phyloP scores from a whole-genome alignment of 139 green algal species.

The Picochlorum costavermella region DNA sequence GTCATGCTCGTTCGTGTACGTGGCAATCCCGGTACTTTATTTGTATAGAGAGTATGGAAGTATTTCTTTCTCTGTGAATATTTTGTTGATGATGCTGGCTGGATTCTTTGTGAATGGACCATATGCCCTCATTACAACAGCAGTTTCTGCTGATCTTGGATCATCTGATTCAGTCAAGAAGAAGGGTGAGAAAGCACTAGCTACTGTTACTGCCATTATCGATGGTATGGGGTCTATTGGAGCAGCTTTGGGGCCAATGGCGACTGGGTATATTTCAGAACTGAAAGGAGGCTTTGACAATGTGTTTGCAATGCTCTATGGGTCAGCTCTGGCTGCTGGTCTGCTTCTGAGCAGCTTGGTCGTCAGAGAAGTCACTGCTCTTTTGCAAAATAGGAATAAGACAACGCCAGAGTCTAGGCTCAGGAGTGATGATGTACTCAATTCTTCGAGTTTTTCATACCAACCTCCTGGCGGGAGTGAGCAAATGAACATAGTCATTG shows the following conservation, averaged over 20 bases:
- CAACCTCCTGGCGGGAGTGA: conserved; percentile 2
- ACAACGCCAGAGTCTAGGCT: background rate
- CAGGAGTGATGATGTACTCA: conserved; percentile 1
- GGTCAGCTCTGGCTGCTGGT: conserved; percentile 42
- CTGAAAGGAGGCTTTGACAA: conserved; percentile 66
- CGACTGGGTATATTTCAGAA: conserved; percentile 78
- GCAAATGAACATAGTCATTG: background rate
- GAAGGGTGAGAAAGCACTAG: conserved; percentile 75
- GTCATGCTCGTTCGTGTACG: conserved; percentile 64
- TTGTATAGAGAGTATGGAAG: conserved; percentile 64
- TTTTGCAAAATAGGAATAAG: background rate
- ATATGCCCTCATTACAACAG: conserved; percentile 95
- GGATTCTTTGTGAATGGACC: conserved; percentile 95
- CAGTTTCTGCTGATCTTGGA: conserved; percentile 90
- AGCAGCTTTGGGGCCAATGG: conserved; percentile 79
- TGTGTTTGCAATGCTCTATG: conserved; percentile 86
- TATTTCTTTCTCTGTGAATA: conserved; percentile 54
- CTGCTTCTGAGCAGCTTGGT: conserved; percentile 26
- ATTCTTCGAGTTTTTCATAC: conserved; percentile 4
- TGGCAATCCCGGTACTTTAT: conserved; percentile 71
- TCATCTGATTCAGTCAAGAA: conserved; percentile 55
- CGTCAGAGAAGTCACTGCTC: conserved; percentile 6
- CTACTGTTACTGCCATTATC: conserved; percentile 95
- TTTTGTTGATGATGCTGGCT: conserved; percentile 71
- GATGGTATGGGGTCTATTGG: conserved; percentile 92